Evolutionary conservation across 345 rosid species (phyloP), one percentile per base, ranked within the genome.

Genomic region (Rhizophora mangle): DNA sequence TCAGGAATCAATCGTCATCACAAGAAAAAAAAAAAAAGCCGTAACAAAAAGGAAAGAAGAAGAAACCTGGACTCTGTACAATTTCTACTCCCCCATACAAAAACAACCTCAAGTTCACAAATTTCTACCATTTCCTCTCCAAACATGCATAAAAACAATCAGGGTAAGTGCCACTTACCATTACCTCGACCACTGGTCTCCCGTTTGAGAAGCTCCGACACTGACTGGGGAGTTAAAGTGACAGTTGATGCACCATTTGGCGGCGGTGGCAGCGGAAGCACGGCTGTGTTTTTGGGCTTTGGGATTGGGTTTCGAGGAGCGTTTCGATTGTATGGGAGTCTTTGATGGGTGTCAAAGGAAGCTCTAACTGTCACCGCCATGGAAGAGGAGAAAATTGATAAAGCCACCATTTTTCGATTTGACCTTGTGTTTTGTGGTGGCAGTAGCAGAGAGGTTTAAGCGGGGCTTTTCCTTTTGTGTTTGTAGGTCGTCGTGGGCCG

Each of bases 291-390:
- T 58, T 72, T 76, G 0, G 70, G 43, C 7, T 66, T 58, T 47
- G 77, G 78, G 29, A 19, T 71, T 51, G 73, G 81, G 30, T 81
- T 85, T 24, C 81, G 77, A 9, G 97, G 97, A 65, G 98, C 80
- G 78, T 89, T 88, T 36, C 82, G 97, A 54, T 89, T 89, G 85
- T 91, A 89, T 13, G 88, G 71, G 60, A 82, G 85, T 57, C 83
- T 84, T 59, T 83, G 85, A 21, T 84, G 80, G 54, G 87, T 88
- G 82, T 88, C 97, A 81, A 84, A 88, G 6, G 92, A 82, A 81
- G 89, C 93, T 80, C 80, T 82, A 56, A 85, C 78, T 24, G 77
- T 74, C 57, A 73, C 3, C 21, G 49, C 49, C 19, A 5, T 0
- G 49, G 19, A 43, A 30, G 30, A 68, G 85, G 68, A 72, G 71